Conservation (phyloP, 1,284 basidiomycete species). For the Prillingera fragicola region DNA sequence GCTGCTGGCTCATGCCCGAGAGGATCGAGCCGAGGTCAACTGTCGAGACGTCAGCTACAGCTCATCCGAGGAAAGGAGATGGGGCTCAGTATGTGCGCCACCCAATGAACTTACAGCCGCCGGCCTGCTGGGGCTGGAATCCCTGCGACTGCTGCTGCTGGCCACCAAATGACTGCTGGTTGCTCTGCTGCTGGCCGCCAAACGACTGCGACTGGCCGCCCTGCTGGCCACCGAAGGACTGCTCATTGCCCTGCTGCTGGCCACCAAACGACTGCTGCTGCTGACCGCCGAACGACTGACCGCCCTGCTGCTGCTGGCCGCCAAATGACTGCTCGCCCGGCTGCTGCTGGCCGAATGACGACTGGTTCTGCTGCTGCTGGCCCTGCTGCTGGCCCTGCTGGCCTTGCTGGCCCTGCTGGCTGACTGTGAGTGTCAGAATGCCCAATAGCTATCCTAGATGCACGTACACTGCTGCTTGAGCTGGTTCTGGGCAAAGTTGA, state of each 20-base stretch:
- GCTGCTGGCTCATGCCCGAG: slow-evolving; percentile 39
- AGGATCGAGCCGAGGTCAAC: slow-evolving; percentile 38
- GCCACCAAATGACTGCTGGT: slow-evolving; percentile 1
- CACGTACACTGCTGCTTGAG: slow-evolving; percentile 20
- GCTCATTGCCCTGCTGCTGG: background rate
- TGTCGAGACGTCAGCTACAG: slow-evolving; percentile 7
- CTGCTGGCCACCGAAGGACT: too few relatives aligned
- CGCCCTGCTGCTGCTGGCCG: background rate
- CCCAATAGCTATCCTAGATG: too few relatives aligned
- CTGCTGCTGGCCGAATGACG: slow-evolving; percentile 6
- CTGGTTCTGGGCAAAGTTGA: slow-evolving; percentile 30
- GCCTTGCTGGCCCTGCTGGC: slow-evolving; percentile 1
- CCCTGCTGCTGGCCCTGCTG: slow-evolving; percentile 11
- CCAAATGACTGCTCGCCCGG: slow-evolving; percentile 7
- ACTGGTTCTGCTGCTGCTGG: slow-evolving; percentile 9
- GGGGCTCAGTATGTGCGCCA: background rate
- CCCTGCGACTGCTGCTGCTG: slow-evolving; percentile 2
- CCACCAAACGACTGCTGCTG: background rate
- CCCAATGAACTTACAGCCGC: slow-evolving; percentile 5
- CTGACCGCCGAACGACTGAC: background rate
- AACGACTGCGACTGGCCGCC: too few relatives aligned
- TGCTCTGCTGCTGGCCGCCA: background rate
- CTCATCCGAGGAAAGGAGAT: background rate
- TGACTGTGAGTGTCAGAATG: slow-evolving; percentile 9
- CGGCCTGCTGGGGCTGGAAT: background rate